Evolutionary conservation across 305 asterid genomes (phyloP), one percentile per base, ranked within the genome.

Genomic region (Rubia tinctorum): DNA sequence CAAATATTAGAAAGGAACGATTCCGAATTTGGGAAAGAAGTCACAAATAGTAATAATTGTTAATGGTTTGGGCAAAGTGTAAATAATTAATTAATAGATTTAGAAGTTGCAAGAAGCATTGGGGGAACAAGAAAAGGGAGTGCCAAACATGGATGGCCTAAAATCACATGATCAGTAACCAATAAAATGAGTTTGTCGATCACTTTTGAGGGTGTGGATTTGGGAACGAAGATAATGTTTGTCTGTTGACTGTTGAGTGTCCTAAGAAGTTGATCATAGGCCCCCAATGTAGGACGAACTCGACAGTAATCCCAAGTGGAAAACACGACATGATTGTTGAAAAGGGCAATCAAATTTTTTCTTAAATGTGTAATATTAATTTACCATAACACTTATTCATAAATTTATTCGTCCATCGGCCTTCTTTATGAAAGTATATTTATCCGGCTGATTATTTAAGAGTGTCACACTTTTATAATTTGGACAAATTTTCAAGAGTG

Each of bases 101-200:
- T 25, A 39, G 58, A 23, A 42, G 51, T 2, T 40, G 17, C 25
- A 3, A 68, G 68, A 72, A 71, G 70, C 73, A 73, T 22, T 37
- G 23, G 43, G 81, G 84, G 80, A 71, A 74, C 72, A 73, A 78
- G 73, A 25, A 68, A 80, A 66, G 59, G 53, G 84, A 80, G 74
- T 78, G 80, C 70, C 85, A 82, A 79, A 79, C 80, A 80, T 75
- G 71, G 76, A 74, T 78, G 84, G 81, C 82, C 80, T 76, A 80
- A 79, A 82, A 64, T 85, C 89, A 86, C 92, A 80, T 86, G 91
- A 73, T 84, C 81, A 49, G 80, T 80, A 53, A 74, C 73, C 83
- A 67, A 77, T 63, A 78, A 80, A 82, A 86, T 81, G 88, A 87
- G 89, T 83, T 81, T 81, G 92, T 87, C 91, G 75, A 84, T 82